These are phyloP conservation scores for Aspergillus aculeatinus DNA, from an alignment of 2,329 filamentous ascomycete species.

Conservation along the genomic window DNA sequence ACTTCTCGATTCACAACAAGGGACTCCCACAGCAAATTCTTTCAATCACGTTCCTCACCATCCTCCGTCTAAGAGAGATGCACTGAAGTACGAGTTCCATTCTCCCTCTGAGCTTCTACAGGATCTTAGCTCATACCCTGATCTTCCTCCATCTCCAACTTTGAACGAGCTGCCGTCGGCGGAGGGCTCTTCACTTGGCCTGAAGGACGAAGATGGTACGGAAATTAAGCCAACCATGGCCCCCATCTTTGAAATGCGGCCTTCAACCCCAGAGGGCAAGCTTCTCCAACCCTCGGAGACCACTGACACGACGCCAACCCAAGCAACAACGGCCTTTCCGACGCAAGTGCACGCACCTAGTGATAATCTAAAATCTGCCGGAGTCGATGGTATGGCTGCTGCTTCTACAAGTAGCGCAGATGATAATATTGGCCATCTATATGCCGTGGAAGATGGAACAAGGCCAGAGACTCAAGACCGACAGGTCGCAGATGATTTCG, in stretches of 20 bases:
- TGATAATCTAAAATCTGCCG: slow-evolving; percentile 10
- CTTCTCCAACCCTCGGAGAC: slow-evolving; percentile 14
- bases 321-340: not conserved
- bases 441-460: too few species aligned
- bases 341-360: not conserved
- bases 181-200: slow-evolving; percentile 32
- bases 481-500: too few species aligned
- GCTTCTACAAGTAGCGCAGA: slow-evolving; percentile 16
- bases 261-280: slow-evolving; percentile 20
- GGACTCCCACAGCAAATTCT: slow-evolving; percentile 64
- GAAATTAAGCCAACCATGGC: slow-evolving; percentile 22
- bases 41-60: slow-evolving; percentile 36
- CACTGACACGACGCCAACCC: slow-evolving; percentile 14
- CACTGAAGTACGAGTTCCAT: slow-evolving; percentile 47
- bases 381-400: slow-evolving; percentile 27
- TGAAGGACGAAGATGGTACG: slow-evolving; percentile 21
- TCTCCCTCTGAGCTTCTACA: slow-evolving; percentile 48
- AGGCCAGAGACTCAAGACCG: too few species aligned
- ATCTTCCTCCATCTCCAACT: slow-evolving; percentile 25
- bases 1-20: slow-evolving; percentile 62
- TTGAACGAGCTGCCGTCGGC: slow-evolving; percentile 29
- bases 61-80: slow-evolving; percentile 35
- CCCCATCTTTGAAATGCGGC: slow-evolving; percentile 17
- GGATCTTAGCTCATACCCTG: slow-evolving; percentile 31
- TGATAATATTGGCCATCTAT: not conserved